Base-by-base conservation (phyloP, 805 yeast species). In the Ogataea glucozyma region DNA sequence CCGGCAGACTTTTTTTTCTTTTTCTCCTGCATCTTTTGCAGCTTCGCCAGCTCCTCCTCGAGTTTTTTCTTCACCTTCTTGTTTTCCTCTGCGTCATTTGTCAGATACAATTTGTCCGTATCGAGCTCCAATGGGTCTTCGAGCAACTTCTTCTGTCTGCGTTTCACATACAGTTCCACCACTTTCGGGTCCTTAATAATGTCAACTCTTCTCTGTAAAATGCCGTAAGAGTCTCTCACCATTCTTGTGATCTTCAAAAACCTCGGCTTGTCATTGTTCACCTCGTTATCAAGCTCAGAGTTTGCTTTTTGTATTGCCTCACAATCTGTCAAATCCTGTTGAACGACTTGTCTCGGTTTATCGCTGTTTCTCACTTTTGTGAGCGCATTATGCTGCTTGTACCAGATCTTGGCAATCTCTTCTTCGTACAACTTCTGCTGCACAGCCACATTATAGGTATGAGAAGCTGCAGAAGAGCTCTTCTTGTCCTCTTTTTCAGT, bases 361-460 rank as follows among this genome's bases (percentile, higher is more conserved):
- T 52, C 57, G 12, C 52, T 45, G n/a, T 31, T 35, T 21, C 60
- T 47, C 9, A 40, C 44, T 12, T 70, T 66, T 14, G 75, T 66
- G 40, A 90, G 67, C 9, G 82, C 73, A 46, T 75, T 72, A 38
- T 81, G 78, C 60, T 91, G 98, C 6, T 83, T 79, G 54, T 85
- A 83, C 99, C 99, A 93, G 20, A 90, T 89, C 41, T 88, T 76
- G 26, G 78, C 73, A 45, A 93, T 85, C 60, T 93, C 98, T 47
- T 85, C 90, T 49, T 91, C 97, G 56, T 93, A 93, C 2, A 93
- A 80, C 58, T 83, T 85, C 58, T 91, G 98, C 63, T 91, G 98
- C 48, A 79, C 65, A 0, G 91, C 88, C 32, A 85, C 90, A 53
- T 83, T 85, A 55, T 85, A 85, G 42, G 85, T 80, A 62, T 85